A percentile compares a stretch with the other conserved stretches of the same genome.
These are phyloP conservation scores for Solanum tarijense DNA, from an alignment of 257 asterid species.

Conservation along the genomic window DNA sequence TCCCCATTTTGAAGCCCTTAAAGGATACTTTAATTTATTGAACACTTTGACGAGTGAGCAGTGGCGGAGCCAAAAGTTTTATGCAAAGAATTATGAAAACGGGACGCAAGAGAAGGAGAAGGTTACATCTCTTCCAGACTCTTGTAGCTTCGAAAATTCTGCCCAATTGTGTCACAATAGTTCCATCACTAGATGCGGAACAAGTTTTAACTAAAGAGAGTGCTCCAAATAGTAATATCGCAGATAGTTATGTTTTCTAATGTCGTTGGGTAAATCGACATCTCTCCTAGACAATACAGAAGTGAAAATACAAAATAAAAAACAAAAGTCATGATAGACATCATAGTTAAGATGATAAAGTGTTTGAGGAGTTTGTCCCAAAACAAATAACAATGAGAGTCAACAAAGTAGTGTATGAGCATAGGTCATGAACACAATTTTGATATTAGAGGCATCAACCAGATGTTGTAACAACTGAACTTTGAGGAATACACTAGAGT, in stretches of 20 bases:
- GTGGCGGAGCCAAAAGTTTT: neutral
- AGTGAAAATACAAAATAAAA: too few species aligned
- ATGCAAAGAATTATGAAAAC: neutral
- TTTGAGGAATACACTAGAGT: neutral
- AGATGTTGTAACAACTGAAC: neutral
- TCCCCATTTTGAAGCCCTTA: neutral
- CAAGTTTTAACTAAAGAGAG: neutral
- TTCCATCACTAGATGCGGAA: neutral
- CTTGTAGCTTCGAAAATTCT: neutral
- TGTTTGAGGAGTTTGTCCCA: neutral
- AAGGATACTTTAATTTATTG: too few species aligned
- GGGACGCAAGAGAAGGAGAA: neutral
- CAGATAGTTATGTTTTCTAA: neutral
- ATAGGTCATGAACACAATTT: neutral
- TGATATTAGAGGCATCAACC: neutral
- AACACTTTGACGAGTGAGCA: neutral
- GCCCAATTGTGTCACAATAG: neutral
- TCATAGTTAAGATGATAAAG: neutral
- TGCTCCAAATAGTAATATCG: neutral
- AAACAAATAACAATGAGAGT: neutral
- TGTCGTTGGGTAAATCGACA: neutral
- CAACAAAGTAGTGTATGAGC: neutral
- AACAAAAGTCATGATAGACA: neutral
- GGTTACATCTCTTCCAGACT: neutral
- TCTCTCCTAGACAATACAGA: neutral